Conservation (phyloP, 2,329 filamentous ascomycete species). For the Epichloe scottii region DNA sequence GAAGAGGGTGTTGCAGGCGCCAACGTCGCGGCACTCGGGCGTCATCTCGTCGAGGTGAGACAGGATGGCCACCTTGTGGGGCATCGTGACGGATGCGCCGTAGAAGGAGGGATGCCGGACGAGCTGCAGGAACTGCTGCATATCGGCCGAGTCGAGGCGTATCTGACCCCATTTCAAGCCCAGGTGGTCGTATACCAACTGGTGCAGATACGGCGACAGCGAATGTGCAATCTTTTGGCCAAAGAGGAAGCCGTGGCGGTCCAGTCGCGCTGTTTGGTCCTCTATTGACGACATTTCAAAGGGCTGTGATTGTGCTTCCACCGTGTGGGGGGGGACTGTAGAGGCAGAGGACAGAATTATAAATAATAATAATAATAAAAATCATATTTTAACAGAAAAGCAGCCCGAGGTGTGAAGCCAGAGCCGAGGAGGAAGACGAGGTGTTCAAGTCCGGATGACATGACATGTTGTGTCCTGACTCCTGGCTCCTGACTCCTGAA, state of each 20-base stretch:
- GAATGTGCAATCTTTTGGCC: conserved; percentile 43
- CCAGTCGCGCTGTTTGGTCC: conserved; percentile 16
- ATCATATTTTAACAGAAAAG: no score
- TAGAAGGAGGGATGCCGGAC: conserved; percentile 47
- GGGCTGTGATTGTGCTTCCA: neutral
- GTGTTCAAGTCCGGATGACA: no score
- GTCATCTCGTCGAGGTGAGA: conserved; percentile 61
- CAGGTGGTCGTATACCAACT: conserved; percentile 38
- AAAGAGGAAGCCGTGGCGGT: conserved; percentile 42
- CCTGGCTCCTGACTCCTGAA: no score
- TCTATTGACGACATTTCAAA: neutral
- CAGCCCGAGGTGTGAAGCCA: no score
- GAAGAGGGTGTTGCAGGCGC: conserved; percentile 72
- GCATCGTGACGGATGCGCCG: conserved; percentile 64
- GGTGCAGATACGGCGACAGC: conserved; percentile 42
- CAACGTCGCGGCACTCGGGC: conserved; percentile 58
- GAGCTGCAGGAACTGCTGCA: conserved; percentile 35
- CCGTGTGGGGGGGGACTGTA: neutral
- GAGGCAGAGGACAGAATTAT: neutral
- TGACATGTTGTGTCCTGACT: no score
- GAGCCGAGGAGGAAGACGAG: neutral
- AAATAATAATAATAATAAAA: neutral
- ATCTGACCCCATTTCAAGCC: conserved; percentile 38
- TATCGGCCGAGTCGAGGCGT: conserved; percentile 39
- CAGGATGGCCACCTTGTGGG: conserved; percentile 68